Evolutionary conservation across 2,329 filamentous ascomycete species (phyloP), one percentile per base, ranked within the genome.

Genomic region (Coniochaeta pulveracea): DNA sequence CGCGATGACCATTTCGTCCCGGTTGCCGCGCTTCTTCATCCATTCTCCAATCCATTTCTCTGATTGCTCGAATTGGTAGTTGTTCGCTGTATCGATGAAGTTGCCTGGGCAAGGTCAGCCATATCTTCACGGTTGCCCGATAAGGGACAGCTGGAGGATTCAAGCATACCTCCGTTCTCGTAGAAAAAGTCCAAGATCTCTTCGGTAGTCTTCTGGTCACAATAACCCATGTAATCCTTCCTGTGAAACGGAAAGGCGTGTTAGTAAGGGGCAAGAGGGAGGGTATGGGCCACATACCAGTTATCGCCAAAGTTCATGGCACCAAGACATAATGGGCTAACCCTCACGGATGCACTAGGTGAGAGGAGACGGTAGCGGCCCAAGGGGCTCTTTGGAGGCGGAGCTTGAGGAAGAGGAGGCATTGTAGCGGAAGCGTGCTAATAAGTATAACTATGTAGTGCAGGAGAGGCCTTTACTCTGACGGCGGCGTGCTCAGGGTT

Each of bases 11-110:
- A 85, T 70, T 48, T 80, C 61, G 43, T 82, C 77, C 16, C 80
- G 68, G 38, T 71, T 71, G n/a, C 66, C 62, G 8, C 74, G 67
- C 39, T 66, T 65, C 44, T 64, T 61, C 72, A 81, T 78, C 77
- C 79, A 85, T 43, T 80, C 75, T 22, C 80, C 80, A 36, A 85
- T 59, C 71, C 77, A 79, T 34, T 47, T 52, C 52, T 84, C 79
- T 1, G 71, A 72, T 50, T 81, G 64, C 38, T 61, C 63, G 35
- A 62, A 56, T 43, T 80, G 77, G 54, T 84, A 84, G 51, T 76
- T 77, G 56, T 75, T 80, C 37, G 76, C 47, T 0, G 76, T 82
- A 50, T 85, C 80, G 47, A 85, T 76, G 52, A 85, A 84, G 55
- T 85, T 85, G 16, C 80, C 80, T 37, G 69, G 28, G 34, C 14